Conservation (phyloP, 768 basidiomycete species). For the Mycena leptocephala region DNA sequence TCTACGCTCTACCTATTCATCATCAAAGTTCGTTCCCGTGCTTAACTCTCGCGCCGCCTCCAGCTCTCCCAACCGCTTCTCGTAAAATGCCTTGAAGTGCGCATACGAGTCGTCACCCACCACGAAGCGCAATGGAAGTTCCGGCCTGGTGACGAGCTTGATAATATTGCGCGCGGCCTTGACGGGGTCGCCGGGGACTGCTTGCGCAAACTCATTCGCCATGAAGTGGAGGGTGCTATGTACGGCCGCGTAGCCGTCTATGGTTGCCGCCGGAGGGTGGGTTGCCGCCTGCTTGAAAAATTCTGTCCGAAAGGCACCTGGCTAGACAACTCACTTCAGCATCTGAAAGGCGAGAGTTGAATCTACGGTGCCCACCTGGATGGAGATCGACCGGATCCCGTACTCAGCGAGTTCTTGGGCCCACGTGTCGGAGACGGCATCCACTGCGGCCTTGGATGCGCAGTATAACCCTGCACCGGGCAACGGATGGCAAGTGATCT, state of each 20-base stretch:
- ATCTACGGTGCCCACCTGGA: neutral
- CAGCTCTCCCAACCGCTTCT: conserved; percentile 4
- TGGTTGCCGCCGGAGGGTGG: neutral
- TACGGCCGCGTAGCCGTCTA: neutral
- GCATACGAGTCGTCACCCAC: neutral
- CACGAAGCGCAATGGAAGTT: neutral
- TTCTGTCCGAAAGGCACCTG: conserved; percentile 5
- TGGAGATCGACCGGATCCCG: neutral
- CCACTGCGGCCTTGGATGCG: neutral
- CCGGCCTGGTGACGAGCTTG: neutral
- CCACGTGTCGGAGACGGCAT: conserved; percentile 9
- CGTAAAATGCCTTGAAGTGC: conserved; percentile 2
- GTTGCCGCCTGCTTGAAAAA: neutral
- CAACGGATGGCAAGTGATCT: neutral
- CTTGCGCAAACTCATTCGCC: neutral
- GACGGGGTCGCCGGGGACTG: neutral
- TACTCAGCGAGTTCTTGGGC: conserved; percentile 6
- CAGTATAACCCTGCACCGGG: neutral
- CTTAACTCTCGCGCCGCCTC: neutral
- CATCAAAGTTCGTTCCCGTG: neutral
- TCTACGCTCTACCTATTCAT: too few species aligned
- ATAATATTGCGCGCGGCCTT: conserved; percentile 9
- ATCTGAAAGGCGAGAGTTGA: neutral
- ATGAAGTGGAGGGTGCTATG: neutral
- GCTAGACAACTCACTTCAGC: neutral